Evolutionary conservation across 2,329 filamentous ascomycete species (phyloP).

Genomic region (Venturiaceae sp.): DNA sequence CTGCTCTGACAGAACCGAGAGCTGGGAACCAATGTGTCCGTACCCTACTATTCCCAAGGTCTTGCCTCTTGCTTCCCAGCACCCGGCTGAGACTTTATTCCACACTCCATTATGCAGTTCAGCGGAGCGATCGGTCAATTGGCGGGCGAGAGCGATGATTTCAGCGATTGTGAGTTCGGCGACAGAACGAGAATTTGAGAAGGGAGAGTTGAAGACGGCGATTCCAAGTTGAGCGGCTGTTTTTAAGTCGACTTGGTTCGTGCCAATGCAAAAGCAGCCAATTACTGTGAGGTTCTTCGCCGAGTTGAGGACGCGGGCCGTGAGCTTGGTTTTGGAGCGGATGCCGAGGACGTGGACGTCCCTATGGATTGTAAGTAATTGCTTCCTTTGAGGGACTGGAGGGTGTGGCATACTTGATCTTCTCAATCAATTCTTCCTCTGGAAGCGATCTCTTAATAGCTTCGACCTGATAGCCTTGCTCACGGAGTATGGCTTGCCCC

Average conservation of each 20-base stretch:
- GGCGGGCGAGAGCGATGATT: slow-evolving; percentile 83
- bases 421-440: slow-evolving; percentile 91
- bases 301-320: slow-evolving; percentile 70
- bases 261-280: slow-evolving; percentile 98
- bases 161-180: slow-evolving; percentile 92
- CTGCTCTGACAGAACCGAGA: slow-evolving; percentile 89
- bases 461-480: slow-evolving; percentile 95
- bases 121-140: slow-evolving; percentile 83
- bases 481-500: slow-evolving; percentile 69
- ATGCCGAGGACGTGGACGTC: slow-evolving; percentile 97
- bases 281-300: slow-evolving; percentile 93
- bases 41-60: slow-evolving; percentile 95
- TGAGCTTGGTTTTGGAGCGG: slow-evolving; percentile 94
- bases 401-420: slow-evolving; percentile 60
- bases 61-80: slow-evolving; percentile 98
- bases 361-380: slow-evolving; percentile 32
- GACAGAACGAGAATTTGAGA: slow-evolving; percentile 94
- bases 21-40: slow-evolving; percentile 91
- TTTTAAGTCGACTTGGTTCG: slow-evolving; percentile 84
- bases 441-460: slow-evolving; percentile 78
- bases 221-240: slow-evolving; percentile 79
- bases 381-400: background rate
- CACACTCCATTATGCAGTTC: slow-evolving; percentile 92
- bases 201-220: slow-evolving; percentile 97
- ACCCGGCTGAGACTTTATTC: slow-evolving; percentile 96